Evolutionary conservation across 768 basidiomycete genomes (phyloP).

Genomic region (Termitomyces heimii): DNA sequence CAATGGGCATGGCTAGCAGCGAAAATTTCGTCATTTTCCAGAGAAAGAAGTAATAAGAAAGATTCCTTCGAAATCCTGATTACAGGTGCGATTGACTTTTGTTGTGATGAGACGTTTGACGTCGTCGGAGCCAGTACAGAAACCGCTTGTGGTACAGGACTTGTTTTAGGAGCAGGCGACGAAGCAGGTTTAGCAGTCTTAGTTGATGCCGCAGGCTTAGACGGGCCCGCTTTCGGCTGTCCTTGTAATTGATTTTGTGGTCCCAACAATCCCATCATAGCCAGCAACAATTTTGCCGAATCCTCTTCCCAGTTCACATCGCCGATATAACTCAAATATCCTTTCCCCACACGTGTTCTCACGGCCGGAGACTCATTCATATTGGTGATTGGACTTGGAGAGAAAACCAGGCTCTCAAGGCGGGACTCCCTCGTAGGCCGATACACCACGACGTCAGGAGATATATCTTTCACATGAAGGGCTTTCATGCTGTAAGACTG

Average conservation of each 20-base stretch:
- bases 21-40: conserved; percentile 11
- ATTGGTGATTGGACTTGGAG: conserved; percentile 10
- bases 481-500: conserved; percentile 37
- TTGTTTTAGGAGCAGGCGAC: not conserved
- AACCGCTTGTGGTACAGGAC: not conserved
- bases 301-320: conserved; percentile 25
- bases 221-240: not conserved
- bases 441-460: conserved; percentile 27
- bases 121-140: not conserved
- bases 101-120: not conserved
- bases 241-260: not conserved
- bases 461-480: conserved; percentile 25
- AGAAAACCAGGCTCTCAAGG: conserved; percentile 22
- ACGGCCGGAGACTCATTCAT: conserved; percentile 18
- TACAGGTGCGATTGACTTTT: not conserved
- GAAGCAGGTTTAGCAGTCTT: not conserved
- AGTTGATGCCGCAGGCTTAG: not conserved
- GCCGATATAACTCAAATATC: conserved; percentile 32
- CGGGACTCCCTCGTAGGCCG: conserved; percentile 16
- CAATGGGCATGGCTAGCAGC: conserved; percentile 12
- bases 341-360: conserved; percentile 25
- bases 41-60: conserved; percentile 22
- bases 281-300: conserved; percentile 22
- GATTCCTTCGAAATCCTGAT: conserved; percentile 6
- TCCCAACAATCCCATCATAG: conserved; percentile 25